Base-by-base conservation (phyloP, 2,329 filamentous ascomycete genomes). In the Podosphaera aphanis region DNA sequence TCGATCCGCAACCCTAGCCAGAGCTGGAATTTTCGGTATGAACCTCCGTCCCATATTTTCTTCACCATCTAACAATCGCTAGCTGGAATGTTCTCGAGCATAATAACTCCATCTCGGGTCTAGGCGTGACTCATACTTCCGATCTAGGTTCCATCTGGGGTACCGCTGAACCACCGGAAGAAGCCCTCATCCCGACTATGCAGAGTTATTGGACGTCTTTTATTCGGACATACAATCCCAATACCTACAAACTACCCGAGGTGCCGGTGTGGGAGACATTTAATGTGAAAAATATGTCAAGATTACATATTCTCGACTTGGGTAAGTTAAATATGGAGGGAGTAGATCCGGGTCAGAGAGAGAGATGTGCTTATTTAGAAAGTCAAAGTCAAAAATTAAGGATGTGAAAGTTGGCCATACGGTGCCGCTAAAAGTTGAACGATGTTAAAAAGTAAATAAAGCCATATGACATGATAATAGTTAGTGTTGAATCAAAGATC, bases 121-220 rank as follows among this genome's bases (percentile, higher is more conserved):
- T 67, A 1, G 80, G 80, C 0, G 77, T 80, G 0, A 68, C 70
- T 5, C 80, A 86, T 53, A 78, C 73, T 0, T 67, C 74, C 7
- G 80, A 86, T 56, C 50, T 74, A 0, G 67, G 70, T 43, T 75
- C 77, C 0, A 73, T 86, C 44, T 84, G 74, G 63, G 79, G 79
- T 2, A 76, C 70, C 41, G 83, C 83, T 52, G 57, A 58, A 6
- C 56, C 62, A 0, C 59, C 61, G 13, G 83, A 84, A 51, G 67
- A 63, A 1, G 56, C 56, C 0, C 73, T 79, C 5, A 66, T 79
- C 1, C 65, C 70, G 0, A 61, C 79, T 0, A 69, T 80, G 23
- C 77, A 83, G 55, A 69, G 66, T 0, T 86, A 84, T 59, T 85
- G 79, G 78, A 72, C 74, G 1, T 81, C 74, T 51, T 86, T 86